These are phyloP conservation scores for Chloroidium sp. DNA, from an alignment of 163 green algal species.

Conservation along the genomic window DNA sequence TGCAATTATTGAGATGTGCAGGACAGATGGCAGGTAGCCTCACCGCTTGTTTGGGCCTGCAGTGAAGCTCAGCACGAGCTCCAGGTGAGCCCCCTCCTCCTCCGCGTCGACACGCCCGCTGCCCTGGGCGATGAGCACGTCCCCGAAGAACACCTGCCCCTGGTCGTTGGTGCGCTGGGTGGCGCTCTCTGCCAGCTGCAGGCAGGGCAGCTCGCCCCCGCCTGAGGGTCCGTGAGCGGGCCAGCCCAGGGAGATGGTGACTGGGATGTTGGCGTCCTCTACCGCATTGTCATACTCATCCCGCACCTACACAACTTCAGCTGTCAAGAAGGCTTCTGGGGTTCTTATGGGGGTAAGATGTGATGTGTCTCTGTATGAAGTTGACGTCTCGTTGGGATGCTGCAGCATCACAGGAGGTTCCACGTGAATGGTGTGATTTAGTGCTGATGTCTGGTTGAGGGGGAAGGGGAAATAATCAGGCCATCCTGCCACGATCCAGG, in stretches of 20 bases:
- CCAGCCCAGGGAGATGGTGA: conserved; percentile 21
- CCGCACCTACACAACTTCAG: conserved; percentile 18
- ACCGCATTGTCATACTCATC: conserved; percentile 48
- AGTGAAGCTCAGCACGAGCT: conserved; percentile 21
- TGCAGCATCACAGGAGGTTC: too few species aligned
- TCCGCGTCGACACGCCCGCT: conserved; percentile 24
- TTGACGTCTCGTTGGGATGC: too few species aligned
- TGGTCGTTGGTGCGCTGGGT: conserved; percentile 28
- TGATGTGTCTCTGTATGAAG: too few species aligned
- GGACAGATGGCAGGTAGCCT: too few species aligned
- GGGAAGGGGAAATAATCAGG: too few species aligned
- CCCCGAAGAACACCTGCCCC: conserved; percentile 42
- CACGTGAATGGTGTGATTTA: too few species aligned
- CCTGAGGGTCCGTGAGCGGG: background rate
- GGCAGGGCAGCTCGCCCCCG: conserved; percentile 18
- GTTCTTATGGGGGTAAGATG: too few species aligned
- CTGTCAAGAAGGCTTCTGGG: too few species aligned
- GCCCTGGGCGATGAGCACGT: conserved; percentile 42
- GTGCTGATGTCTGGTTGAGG: too few species aligned
- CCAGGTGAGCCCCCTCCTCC: conserved; percentile 2
- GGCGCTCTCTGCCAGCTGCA: conserved; percentile 13
- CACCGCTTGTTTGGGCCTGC: background rate
- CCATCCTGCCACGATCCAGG: too few species aligned
- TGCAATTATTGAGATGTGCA: too few species aligned
- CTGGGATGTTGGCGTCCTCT: conserved; percentile 16